A percentile compares a stretch with the other conserved stretches of the same genome.
Conservation (phyloP, 176 grass and related monocot species). For the Rhynchospora breviuscula region DNA sequence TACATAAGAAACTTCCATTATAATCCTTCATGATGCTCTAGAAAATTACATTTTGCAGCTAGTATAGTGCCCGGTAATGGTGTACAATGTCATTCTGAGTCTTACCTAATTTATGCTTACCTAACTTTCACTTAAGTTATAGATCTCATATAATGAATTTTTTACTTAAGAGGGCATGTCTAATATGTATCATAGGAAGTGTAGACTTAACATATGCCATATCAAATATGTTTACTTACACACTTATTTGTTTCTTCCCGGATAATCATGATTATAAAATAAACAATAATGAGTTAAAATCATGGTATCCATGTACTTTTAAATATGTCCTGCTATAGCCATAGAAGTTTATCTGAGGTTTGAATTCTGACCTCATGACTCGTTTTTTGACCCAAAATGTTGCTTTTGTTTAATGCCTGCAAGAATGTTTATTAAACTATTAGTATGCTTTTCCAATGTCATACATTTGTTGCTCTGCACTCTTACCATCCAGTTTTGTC, state of each 20-base stretch:
- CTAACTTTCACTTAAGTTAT: too few relatives aligned
- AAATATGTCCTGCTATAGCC: neutral
- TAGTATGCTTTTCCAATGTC: neutral
- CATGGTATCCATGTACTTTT: neutral
- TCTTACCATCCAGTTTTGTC: neutral
- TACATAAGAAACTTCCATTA: neutral
- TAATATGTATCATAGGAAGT: neutral
- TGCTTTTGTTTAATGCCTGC: neutral
- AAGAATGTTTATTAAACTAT: neutral
- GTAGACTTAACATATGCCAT: too few relatives aligned
- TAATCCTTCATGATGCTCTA: neutral
- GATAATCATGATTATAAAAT: too few relatives aligned
- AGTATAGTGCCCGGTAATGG: too few relatives aligned
- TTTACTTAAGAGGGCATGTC: neutral
- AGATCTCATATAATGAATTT: neutral
- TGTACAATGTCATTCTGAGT: too few relatives aligned
- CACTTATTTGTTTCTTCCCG: too few relatives aligned
- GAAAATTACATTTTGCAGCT: neutral
- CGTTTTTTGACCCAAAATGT: neutral
- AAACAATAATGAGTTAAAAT: too few relatives aligned
- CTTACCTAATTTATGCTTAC: too few relatives aligned
- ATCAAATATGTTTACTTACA: too few relatives aligned
- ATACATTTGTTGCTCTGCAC: neutral
- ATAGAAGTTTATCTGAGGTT: conserved; percentile 3
- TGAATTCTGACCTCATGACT: neutral